These are phyloP conservation scores for Ballota nigra DNA, from an alignment of 257 asterid species.

Conservation along the genomic window DNA sequence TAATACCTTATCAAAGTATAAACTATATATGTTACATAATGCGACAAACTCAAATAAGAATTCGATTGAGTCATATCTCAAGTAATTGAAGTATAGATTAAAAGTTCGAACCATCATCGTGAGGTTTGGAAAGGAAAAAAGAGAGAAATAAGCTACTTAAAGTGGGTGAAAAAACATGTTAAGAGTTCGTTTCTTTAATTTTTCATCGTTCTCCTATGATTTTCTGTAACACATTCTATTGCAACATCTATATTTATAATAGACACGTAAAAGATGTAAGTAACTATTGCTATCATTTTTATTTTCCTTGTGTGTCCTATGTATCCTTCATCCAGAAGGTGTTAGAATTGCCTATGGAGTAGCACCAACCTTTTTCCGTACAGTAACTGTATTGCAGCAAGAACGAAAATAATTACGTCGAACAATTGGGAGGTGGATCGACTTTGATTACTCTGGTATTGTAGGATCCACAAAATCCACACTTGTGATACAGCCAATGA, in stretches of 20 bases:
- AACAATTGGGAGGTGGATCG: constrained; percentile 23
- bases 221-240: neutral
- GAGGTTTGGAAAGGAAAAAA: neutral
- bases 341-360: neutral
- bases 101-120: too few species aligned
- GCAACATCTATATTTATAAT: neutral
- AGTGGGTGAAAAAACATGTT: neutral
- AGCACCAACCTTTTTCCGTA: neutral
- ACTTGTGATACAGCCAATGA: constrained; percentile 89
- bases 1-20: neutral
- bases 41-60: too few species aligned
- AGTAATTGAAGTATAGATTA: too few species aligned
- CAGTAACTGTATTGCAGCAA: neutral
- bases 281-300: neutral
- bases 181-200: neutral
- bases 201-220: neutral
- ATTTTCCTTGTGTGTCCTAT: neutral
- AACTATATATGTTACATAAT: neutral
- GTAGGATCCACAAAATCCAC: constrained; percentile 73
- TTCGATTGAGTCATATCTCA: too few species aligned
- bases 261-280: neutral
- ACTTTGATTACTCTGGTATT: constrained; percentile 77
- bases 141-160: too few species aligned
- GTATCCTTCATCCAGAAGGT: neutral
- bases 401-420: neutral